A percentile compares a stretch with the other conserved stretches of the same genome.
These are phyloP conservation scores for Coemansia sp. DNA, from an alignment of 192 early-diverging fungal species.

Conservation along the genomic window DNA sequence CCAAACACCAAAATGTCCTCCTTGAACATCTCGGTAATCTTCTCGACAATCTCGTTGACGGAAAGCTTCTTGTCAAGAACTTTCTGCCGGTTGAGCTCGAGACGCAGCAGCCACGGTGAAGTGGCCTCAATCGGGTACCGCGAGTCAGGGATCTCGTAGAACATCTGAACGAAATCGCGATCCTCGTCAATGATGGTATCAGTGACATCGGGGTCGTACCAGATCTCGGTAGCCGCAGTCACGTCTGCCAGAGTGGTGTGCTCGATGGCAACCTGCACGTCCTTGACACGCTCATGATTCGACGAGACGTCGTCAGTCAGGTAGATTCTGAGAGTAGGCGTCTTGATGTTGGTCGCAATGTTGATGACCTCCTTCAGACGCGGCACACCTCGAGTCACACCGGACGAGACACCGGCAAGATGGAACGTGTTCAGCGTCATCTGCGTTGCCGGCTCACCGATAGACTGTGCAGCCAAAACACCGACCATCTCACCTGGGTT, in stretches of 20 bases:
- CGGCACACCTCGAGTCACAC: slow-evolving; percentile 97
- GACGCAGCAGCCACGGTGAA: slow-evolving; percentile 75
- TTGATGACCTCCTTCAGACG: slow-evolving; percentile 99
- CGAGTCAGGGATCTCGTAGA: slow-evolving; percentile 78
- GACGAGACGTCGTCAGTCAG: slow-evolving; percentile 66
- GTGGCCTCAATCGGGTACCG: slow-evolving; percentile 60
- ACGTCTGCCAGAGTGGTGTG: slow-evolving; percentile 88
- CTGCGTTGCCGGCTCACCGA: slow-evolving; percentile 99
- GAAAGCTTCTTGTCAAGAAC: slow-evolving; percentile 88
- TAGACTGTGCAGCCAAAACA: slow-evolving; percentile 95
- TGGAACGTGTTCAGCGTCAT: slow-evolving; percentile 99
- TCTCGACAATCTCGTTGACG: slow-evolving; percentile 78
- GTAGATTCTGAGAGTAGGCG: slow-evolving; percentile 79
- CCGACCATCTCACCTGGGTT: slow-evolving; percentile 98
- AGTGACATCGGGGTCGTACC: slow-evolving; percentile 89
- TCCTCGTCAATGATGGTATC: slow-evolving; percentile 84
- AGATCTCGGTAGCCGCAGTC: slow-evolving; percentile 86
- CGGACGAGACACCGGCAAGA: slow-evolving; percentile 95
- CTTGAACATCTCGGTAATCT: slow-evolving; percentile 76
- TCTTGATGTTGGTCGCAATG: slow-evolving; percentile 95
- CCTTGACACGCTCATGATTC: slow-evolving; percentile 81
- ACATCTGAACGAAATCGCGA: slow-evolving; percentile 82
- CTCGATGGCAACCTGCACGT: slow-evolving; percentile 82
- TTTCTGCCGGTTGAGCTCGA: slow-evolving; percentile 73
- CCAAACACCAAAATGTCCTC: slow-evolving; percentile 79